A percentile compares a stretch with the other conserved stretches of the same genome.
These are phyloP conservation scores for Cytospora mali DNA, from an alignment of 2,329 filamentous ascomycete species.

Conservation along the genomic window DNA sequence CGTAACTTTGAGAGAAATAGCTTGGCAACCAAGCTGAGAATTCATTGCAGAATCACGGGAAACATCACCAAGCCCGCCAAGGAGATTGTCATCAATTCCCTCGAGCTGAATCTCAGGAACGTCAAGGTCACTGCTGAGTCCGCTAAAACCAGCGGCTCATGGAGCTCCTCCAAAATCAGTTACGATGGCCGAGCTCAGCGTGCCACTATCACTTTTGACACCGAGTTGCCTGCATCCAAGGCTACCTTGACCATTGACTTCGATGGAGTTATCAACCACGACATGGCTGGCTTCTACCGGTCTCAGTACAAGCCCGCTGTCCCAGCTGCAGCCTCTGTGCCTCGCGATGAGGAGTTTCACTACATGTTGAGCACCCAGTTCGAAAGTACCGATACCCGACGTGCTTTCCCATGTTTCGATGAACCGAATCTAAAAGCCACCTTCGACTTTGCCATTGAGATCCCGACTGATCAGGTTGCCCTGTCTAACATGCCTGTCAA, in stretches of 20 bases:
- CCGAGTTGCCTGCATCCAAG: conserved; percentile 70
- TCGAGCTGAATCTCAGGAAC: conserved; percentile 76
- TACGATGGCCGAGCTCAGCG: conserved; percentile 87
- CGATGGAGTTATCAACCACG: conserved; percentile 80
- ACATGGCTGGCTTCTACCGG: conserved; percentile 97
- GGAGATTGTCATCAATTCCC: conserved; percentile 80
- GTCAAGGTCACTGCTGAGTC: conserved; percentile 63
- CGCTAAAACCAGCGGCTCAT: conserved; percentile 57
- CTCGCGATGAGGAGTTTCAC: conserved; percentile 68
- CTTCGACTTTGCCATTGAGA: conserved; percentile 90
- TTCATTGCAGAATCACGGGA: conserved; percentile 64
- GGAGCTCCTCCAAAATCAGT: conserved; percentile 67
- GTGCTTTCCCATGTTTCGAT: conserved; percentile 97
- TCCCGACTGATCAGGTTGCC: conserved; percentile 84
- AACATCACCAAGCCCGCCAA: conserved; percentile 72
- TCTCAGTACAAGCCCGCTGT: conserved; percentile 78
- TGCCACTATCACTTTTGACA: conserved; percentile 72
- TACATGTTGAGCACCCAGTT: conserved; percentile 96
- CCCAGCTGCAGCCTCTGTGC: conserved; percentile 74
- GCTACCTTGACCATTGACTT: conserved; percentile 65
- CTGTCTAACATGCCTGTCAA: conserved; percentile 96
- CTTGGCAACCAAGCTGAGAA: conserved; percentile 9
- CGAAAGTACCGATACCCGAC: conserved; percentile 90
- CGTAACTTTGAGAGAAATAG: not conserved
- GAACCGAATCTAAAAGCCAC: conserved; percentile 97